Conservation (phyloP, 2,329 filamentous ascomycete species). For the Claviceps sp. region DNA sequence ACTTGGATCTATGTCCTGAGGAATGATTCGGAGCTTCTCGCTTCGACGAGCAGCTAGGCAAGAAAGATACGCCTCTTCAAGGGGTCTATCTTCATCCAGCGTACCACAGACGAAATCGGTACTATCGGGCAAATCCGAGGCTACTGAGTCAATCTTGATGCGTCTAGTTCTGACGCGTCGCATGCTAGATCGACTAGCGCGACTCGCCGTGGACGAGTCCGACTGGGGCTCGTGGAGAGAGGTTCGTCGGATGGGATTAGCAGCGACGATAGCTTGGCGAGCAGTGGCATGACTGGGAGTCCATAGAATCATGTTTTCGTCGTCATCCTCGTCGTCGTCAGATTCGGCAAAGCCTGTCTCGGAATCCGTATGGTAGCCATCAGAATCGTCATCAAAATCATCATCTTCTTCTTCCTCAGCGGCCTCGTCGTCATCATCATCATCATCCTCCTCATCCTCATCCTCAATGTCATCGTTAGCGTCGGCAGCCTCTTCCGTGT, state of each 20-base stretch:
- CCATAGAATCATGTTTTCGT: slow-evolving; percentile 50
- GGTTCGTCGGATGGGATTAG: slow-evolving; percentile 19
- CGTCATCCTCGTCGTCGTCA: slow-evolving; percentile 53
- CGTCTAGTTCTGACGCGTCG: slow-evolving; percentile 14
- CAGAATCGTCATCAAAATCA: slow-evolving; percentile 39
- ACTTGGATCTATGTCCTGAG: slow-evolving; percentile 96
- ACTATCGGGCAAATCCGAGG: slow-evolving; percentile 83
- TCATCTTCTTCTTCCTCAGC: slow-evolving; percentile 38
- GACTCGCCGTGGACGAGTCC: slow-evolving; percentile 46
- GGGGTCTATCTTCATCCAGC: slow-evolving; percentile 81
- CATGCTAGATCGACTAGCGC: slow-evolving; percentile 12
- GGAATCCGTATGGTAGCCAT: slow-evolving; percentile 66
- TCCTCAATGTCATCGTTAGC: slow-evolving; percentile 35
- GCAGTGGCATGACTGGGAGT: slow-evolving; percentile 31
- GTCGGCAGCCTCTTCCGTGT: slow-evolving; percentile 41
- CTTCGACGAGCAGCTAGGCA: slow-evolving; percentile 70
- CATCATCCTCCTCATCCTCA: slow-evolving; percentile 35
- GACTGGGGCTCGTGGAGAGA: slow-evolving; percentile 38
- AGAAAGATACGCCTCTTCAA: slow-evolving; percentile 88
- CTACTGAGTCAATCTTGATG: slow-evolving; percentile 28
- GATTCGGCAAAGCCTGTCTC: slow-evolving; percentile 56
- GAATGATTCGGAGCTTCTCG: slow-evolving; percentile 67
- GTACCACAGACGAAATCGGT: slow-evolving; percentile 99
- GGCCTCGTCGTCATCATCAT: slow-evolving; percentile 30
- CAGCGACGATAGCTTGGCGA: slow-evolving; percentile 22